A percentile compares a stretch with the other conserved stretches of the same genome.
phyloP scores from a whole-genome alignment of 2,329 filamentous ascomycete species.

The Gnomoniopsis smithogilvyi region DNA sequence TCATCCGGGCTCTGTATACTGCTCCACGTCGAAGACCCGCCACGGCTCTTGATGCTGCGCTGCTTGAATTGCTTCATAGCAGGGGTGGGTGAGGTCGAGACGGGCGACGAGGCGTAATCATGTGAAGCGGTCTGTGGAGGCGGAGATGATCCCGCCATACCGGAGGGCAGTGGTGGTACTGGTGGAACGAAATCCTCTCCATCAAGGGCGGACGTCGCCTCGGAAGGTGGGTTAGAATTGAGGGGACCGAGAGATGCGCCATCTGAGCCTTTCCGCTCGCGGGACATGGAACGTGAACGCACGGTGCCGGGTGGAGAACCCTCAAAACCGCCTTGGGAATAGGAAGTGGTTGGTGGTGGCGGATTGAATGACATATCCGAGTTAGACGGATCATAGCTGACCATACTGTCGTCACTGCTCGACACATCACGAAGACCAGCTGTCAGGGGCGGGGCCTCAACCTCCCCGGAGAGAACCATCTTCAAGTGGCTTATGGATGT shows the following conservation, averaged over 20 bases:
- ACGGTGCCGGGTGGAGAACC: constrained; percentile 22
- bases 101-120: constrained; percentile 15
- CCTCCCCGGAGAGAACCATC: constrained; percentile 55
- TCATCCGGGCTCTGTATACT: constrained; percentile 28
- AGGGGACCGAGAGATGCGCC: constrained; percentile 33
- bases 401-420: constrained; percentile 63
- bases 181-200: constrained; percentile 45
- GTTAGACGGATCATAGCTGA: constrained; percentile 66
- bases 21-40: constrained; percentile 32
- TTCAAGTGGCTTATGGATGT: constrained; percentile 64
- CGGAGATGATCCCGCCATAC: constrained; percentile 21
- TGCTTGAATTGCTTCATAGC: constrained; percentile 24
- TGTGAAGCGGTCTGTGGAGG: constrained; percentile 6
- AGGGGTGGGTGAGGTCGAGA: constrained; percentile 3
- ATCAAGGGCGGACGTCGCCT: constrained; percentile 26
- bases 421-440: constrained; percentile 43
- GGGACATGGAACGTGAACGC: constrained; percentile 26
- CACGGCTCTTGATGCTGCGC: constrained; percentile 40
- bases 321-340: constrained; percentile 27
- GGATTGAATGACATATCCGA: constrained; percentile 64
- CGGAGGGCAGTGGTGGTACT: constrained; percentile 50
- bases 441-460: constrained; percentile 32
- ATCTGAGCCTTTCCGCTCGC: constrained; percentile 28
- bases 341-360: constrained; percentile 26
- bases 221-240: constrained; percentile 39